Base-by-base conservation (phyloP, 2,329 filamentous ascomycete species). In the Pseudogymnoascus sp. region DNA sequence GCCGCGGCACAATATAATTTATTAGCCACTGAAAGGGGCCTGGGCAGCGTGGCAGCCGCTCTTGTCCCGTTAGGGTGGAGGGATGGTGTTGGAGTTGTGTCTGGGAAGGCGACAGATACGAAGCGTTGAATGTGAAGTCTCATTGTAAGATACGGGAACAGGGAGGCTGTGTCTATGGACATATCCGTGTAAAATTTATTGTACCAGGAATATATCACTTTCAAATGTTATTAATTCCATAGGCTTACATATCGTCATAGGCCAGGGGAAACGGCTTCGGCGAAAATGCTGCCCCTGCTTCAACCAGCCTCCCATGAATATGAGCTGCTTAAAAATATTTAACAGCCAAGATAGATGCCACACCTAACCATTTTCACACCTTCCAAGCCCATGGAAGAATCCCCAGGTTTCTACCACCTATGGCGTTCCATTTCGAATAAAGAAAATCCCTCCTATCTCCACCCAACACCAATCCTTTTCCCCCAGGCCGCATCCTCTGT, bases 1-100 rank as follows among this genome's bases (percentile, higher is more conserved):
- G 94, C 94, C 7, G 90, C 92, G 1, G 88, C 92, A 33, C 91
- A 96, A 72, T 99, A 94, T 73, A 99, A 99, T 71, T 72, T 99
- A 68, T 76, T 99, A 59, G 92, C 91, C n/a, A 97, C 91, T 15
- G 94, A 99, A 76, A 79, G 94, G 58, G 92, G 94, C 1, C 84
- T 94, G 5, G 80, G 84, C 18, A 87, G 92, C 68, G 85, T 97
- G 63, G 92, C 91, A 26, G 92, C 90, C 2, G 92, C 91, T 8
- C 71, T 99, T 73, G 82, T 97, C 72, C 92, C 92, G 0, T 80
- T 94, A 59, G 91, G 90, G 2, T 95, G 90, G 89, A 82, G 79
- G 67, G 86, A 89, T 61, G 79, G 79, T 33, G 52, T 48, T 15
- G 57, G 61, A 10, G 35, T 41, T 35, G 52, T 38, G 13, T 61